Percentiles rank a stretch among this genome's conserved stretches.
phyloP scores from a whole-genome alignment of 345 rosid genomes.

The Cardiospermum halicacabum region DNA sequence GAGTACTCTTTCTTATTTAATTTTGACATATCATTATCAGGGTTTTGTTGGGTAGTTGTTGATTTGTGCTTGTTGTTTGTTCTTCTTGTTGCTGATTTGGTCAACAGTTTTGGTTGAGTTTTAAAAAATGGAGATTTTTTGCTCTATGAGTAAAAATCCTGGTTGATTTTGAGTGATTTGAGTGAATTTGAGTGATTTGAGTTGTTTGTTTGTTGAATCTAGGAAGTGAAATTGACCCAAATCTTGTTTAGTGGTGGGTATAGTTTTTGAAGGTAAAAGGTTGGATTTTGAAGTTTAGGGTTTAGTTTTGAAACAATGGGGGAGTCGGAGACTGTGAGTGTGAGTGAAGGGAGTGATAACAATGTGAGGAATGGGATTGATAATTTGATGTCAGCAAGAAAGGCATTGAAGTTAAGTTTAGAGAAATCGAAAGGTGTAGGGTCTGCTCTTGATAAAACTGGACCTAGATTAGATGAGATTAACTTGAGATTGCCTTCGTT shows the following conservation, averaged over 20 bases:
- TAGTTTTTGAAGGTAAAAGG: background rate
- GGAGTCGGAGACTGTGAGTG: too few relatives aligned
- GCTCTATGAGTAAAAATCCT: slow-evolving; percentile 24
- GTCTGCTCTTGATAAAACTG: slow-evolving; percentile 50
- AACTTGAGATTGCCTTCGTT: slow-evolving; percentile 65
- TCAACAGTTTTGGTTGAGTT: slow-evolving; percentile 27
- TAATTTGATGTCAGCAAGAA: slow-evolving; percentile 61
- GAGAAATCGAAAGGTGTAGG: slow-evolving; percentile 77
- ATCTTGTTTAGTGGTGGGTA: background rate
- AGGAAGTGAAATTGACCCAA: background rate
- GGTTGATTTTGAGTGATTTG: too few relatives aligned
- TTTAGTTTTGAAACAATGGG: slow-evolving; percentile 40
- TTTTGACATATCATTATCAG: background rate
- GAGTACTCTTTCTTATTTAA: slow-evolving; percentile 16
- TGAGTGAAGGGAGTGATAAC: slow-evolving; percentile 2
- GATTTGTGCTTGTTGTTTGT: slow-evolving; percentile 11
- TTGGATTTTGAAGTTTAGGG: slow-evolving; percentile 7
- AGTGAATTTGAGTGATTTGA: too few relatives aligned
- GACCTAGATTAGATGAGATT: slow-evolving; percentile 81
- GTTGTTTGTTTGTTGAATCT: slow-evolving; percentile 8
- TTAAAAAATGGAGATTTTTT: slow-evolving; percentile 21
- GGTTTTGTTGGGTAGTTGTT: slow-evolving; percentile 18
- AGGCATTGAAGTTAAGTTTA: slow-evolving; percentile 60
- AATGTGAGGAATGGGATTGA: slow-evolving; percentile 24
- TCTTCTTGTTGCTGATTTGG: slow-evolving; percentile 18